Base-by-base conservation (phyloP, 2,329 filamentous ascomycete species). In the Xylaria sp. region DNA sequence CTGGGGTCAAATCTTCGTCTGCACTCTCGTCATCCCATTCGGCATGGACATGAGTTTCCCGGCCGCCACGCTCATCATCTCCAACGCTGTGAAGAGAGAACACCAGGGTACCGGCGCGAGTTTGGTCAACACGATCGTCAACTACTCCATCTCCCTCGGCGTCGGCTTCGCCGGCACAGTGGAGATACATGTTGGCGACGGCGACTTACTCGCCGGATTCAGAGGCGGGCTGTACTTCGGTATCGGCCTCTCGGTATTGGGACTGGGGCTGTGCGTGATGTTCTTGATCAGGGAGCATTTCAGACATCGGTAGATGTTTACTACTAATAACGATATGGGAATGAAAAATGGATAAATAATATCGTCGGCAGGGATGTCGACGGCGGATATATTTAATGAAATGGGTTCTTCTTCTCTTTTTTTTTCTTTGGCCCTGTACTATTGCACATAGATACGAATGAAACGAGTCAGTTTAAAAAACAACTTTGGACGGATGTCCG, bases 31-130 rank as follows among this genome's bases (percentile, higher is more conserved):
- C 37, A 80, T 76, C 67, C 77, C 79, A 0, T 79, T 74, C 62
- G 79, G 79, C 3, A 82, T 82, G 80, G 81, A 85, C 63, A 82
- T 84, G 77, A 78, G 74, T 10, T 83, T 83, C 60, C 81, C 82
- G 1, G 77, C 80, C 0, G 80, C 77, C 0, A 82, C 78, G 0
- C 66, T 84, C 2, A 75, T 83, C 35, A 72, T 84, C 7, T 78
- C 74, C 18, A 76, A 82, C 59, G 71, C 69, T 1, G 65, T 73
- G 44, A 68, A 66, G 39, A 64, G 64, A 30, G 68, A 71, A 37
- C 69, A 73, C 49, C 71, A 73, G 47, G 71, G 70, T 1, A 69
- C 72, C 39, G 71, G 65, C 2, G 71, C 71, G 0, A 79, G 76
- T 23, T 67, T 85, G 35, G 78, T 85, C 55, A 81, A 77, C 54